Evolutionary conservation across 2,329 filamentous ascomycete species (phyloP), one percentile per base, ranked within the genome.

Genomic region (Hortaea sp.): DNA sequence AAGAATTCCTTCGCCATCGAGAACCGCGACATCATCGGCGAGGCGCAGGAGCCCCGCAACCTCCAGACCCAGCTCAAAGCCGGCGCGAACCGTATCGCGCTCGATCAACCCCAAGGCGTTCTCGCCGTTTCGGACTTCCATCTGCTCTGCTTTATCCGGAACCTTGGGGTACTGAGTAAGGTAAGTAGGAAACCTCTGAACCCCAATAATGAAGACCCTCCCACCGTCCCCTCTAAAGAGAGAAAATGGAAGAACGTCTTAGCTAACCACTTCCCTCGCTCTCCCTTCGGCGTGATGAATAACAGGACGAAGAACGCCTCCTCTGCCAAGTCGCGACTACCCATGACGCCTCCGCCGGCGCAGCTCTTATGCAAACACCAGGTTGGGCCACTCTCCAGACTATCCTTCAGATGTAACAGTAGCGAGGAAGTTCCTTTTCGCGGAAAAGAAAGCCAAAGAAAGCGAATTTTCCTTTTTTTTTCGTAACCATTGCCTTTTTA

Each of bases 351-450:
- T 79, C 83, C 51, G 85, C 94, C 57, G 83, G 82, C 50, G 82
- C 88, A 63, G 83, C 92, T 63, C 77, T 98, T 57, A 80, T 88
- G 68, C 84, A 88, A 58, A 89, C 85, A 58, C 78, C 84, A 63
- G 92, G 92, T 62, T 98, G 92, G 92, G 85, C 89, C 67, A 97
- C 88, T 55, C 78, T 98, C 63, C 79, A 92, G 71, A 86, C 87
- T 68, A 95, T 98, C 68, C 79, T 98, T 48, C 59, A 65, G 57
- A 65, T 66, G 60, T 64, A 60, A 52, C 42, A 41, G n/a, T 43
- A 20, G 20, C 20, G 20, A 20, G 20, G 20, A 20, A 4, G 4
- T 20, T 20, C 4, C 4, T 20, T 20, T 37, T 37, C 12, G 32
- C 32, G 32, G 32, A 12, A 10, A 12, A 37, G 32, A 37, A 12